Conservation (phyloP, 768 basidiomycete genomes). For the Tulasnella sp. region DNA sequence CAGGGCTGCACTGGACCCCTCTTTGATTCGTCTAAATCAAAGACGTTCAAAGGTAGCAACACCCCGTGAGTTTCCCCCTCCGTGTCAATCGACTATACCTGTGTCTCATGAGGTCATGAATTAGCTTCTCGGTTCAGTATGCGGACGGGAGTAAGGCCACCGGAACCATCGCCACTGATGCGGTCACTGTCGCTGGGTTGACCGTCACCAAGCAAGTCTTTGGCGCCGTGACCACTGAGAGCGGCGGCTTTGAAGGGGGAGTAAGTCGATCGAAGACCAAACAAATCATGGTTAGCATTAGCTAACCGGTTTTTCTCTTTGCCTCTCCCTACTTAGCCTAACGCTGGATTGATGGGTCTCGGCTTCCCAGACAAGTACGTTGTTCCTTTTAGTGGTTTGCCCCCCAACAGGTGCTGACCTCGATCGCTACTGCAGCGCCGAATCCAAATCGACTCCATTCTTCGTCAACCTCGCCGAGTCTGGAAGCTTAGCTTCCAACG, state of each 20-base stretch:
- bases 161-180: conserved; percentile 23
- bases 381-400: neutral
- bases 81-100: neutral
- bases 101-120: neutral
- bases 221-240: conserved; percentile 14
- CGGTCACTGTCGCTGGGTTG: conserved; percentile 29
- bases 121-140: conserved; percentile 22
- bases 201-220: conserved; percentile 22
- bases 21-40: neutral
- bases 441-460: neutral
- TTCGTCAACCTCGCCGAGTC: conserved; percentile 25
- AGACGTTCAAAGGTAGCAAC: conserved; percentile 8
- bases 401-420: no score
- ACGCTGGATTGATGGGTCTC: conserved; percentile 23
- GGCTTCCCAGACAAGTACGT: conserved; percentile 25
- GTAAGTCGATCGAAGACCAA: neutral
- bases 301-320: no score
- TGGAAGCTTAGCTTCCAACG: conserved; percentile 7
- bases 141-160: neutral
- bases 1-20: conserved; percentile 5
- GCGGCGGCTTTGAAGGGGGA: neutral
- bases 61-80: neutral
- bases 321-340: neutral
- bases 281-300: no score
- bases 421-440: neutral